Evolutionary conservation across 192 early-diverging fungal species (phyloP), one percentile per base, ranked within the genome.

Genomic region (Umbelopsis sp.): DNA sequence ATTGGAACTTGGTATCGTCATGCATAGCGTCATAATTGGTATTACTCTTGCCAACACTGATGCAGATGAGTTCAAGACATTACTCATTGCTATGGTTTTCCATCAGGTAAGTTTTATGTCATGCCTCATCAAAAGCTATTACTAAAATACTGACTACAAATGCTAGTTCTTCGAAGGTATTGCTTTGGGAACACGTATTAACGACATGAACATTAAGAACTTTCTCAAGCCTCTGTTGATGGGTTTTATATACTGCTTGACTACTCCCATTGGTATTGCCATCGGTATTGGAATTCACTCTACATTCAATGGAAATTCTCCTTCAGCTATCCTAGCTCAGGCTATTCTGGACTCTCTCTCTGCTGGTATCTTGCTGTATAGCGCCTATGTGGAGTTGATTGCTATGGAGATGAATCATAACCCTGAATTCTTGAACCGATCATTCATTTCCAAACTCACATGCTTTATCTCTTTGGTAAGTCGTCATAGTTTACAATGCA

Each of bases 331-430:
- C n/a, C 80, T 92, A 1, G 69, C 85, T 35, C 85, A 82, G 51
- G 93, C 91, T 46, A 83, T 93, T 49, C 75, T 93, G 25, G 90
- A 95, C 74, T 85, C 89, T 41, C 74, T 93, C n/a, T 86, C 90
- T 13, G 90, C 91, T n/a, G 93, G 93, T 66, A 93, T 94, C 46
- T 75, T 95, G 41, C 35, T 93, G 3, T 94, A 94, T 84, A 87
- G 88, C 22, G 89, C 88, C n/a, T 87, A 88, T 66, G 88, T 89
- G 21, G 89, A 90, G 4, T 74, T 94, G 27, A 83, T 94, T 48
- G 88, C 87, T 22, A 82, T 87, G 20, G 76, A 77, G 50, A 77
- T 77, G 9, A 77, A 64, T 46, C 76, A 75, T 35, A 79, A 69
- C 21, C 45, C 46, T n/a, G 65, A 70, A 4, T 78, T 74, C 27